Base-by-base conservation (phyloP, 352 stramenopile genomes). In the Thraustochytrium striatum region DNA sequence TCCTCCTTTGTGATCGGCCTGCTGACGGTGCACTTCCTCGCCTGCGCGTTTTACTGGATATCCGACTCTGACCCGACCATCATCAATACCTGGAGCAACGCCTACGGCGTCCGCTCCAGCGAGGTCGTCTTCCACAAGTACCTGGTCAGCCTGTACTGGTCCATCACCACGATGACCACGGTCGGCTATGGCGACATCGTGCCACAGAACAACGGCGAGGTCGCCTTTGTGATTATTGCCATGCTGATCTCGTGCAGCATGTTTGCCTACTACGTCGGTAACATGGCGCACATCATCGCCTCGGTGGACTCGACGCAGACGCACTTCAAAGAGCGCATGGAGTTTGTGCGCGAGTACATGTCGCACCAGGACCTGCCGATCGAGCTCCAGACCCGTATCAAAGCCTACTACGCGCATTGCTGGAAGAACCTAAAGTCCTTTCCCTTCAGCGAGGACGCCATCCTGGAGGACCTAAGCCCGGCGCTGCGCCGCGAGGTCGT, bases 181-280 rank as follows among this genome's bases (percentile, higher is more conserved):
- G 50, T 82, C 19, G 78, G 78, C 7, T 82, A 80, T 30, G 78
- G 78, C 39, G 78, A 82, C 59, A 72, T 82, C 25, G 19, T 61
- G 21, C 78, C 78, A 0, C 33, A 57, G 43, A 82, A 69, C 21
- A 32, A 62, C 5, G 30, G 19, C 41, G 78, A 82, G 78, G 25
- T 53, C 19, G 19, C 36, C 28, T 75, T 78, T 35, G 47, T 57
- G 5, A 62, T 81, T 30, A 21, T 81, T 3, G 38, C 65, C 33
- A 81, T 81, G 72, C 41, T 81, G 8, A 28, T 75, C 33, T 73
- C 57, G 16, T 73, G 72, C 61, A 39, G 21, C 30, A 73, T 81
- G 57, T 75, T 65, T 36, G 72, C 72, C 8, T 75, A 81, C 59
- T 72, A 21, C 7, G 65, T 75, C 5, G 65, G 65, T 72, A 75